Percentiles rank a stretch among this genome's conserved stretches.
Evolutionary conservation across 805 yeast species (phyloP).

Genomic region (Yarrowia sp.): DNA sequence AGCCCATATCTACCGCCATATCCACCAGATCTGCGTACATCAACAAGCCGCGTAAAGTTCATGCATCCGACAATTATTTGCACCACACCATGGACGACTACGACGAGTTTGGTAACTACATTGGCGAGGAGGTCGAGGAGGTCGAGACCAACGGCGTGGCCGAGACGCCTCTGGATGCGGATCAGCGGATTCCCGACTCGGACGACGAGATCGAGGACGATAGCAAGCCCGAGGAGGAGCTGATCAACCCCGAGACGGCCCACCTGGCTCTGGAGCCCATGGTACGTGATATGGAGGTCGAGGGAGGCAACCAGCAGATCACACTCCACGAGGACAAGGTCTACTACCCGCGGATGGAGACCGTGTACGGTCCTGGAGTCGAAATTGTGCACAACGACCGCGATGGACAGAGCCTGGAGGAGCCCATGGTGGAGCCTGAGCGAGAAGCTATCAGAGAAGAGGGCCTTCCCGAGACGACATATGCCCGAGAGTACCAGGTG

Average conservation of each 20-base stretch:
- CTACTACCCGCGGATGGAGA: conserved; percentile 45
- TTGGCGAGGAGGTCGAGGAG: conserved; percentile 36
- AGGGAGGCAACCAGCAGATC: conserved; percentile 35
- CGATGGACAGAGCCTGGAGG: conserved; percentile 51
- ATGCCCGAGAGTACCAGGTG: conserved; percentile 61
- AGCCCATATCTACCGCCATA: too few species aligned
- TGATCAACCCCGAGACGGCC: conserved; percentile 3
- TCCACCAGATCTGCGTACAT: too few species aligned
- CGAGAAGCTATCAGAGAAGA: conserved; percentile 49
- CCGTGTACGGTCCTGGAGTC: conserved; percentile 59
- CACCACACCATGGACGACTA: conserved; percentile 52
- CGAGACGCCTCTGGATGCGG: conserved; percentile 29
- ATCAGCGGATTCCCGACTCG: conserved; percentile 27
- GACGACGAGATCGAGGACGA: conserved; percentile 24
- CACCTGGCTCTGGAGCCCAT: conserved; percentile 14
- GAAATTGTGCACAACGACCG: conserved; percentile 59
- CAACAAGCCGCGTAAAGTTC: too few species aligned
- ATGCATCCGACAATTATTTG: too few species aligned
- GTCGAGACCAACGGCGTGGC: conserved; percentile 29
- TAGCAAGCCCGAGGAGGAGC: neutral
- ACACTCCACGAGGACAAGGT: conserved; percentile 49
- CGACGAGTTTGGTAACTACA: conserved; percentile 58
- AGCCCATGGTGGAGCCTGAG: conserved; percentile 64
- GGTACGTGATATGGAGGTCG: conserved; percentile 26
- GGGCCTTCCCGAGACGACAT: conserved; percentile 60